A percentile compares a stretch with the other conserved stretches of the same genome.
Evolutionary conservation across 768 basidiomycete species (phyloP).

Genomic region (Bullera alba): DNA sequence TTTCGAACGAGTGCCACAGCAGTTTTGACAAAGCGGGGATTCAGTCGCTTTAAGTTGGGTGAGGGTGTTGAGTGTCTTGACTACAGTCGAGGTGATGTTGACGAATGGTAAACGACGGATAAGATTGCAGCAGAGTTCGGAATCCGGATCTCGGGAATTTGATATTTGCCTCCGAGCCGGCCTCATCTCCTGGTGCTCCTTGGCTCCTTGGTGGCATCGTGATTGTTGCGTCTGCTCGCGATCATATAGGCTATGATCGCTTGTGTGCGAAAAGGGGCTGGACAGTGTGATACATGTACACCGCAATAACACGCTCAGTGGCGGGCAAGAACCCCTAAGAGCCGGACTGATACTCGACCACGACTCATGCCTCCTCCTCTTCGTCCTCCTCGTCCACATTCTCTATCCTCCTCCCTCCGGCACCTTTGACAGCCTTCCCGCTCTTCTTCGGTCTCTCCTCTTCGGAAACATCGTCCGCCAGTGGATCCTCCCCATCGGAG

Average conservation of each 20-base stretch:
- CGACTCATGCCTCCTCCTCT: conserved; percentile 20
- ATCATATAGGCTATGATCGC: too few relatives aligned
- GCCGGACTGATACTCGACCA: too few relatives aligned
- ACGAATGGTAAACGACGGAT: too few relatives aligned
- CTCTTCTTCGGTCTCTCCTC: neutral
- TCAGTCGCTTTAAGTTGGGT: too few relatives aligned
- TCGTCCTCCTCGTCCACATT: conserved; percentile 5
- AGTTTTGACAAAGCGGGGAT: too few relatives aligned
- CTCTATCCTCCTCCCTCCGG: neutral
- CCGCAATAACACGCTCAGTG: too few relatives aligned
- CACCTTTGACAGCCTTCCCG: neutral
- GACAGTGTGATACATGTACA: too few relatives aligned
- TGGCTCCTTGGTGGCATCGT: neutral
- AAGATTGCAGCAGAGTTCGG: conserved; percentile 3
- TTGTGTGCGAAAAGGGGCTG: too few relatives aligned
- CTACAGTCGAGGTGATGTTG: too few relatives aligned
- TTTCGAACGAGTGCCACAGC: conserved; percentile 1
- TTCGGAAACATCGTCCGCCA: neutral
- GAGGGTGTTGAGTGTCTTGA: too few relatives aligned
- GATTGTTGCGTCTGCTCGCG: too few relatives aligned
- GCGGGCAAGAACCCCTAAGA: too few relatives aligned
- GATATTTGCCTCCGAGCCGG: conserved; percentile 10
- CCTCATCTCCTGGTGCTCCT: neutral
- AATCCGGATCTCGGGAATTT: conserved; percentile 14
- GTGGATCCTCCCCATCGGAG: neutral